Base-by-base conservation (phyloP, 345 rosid genomes). In the Sonneratia caseolaris region DNA sequence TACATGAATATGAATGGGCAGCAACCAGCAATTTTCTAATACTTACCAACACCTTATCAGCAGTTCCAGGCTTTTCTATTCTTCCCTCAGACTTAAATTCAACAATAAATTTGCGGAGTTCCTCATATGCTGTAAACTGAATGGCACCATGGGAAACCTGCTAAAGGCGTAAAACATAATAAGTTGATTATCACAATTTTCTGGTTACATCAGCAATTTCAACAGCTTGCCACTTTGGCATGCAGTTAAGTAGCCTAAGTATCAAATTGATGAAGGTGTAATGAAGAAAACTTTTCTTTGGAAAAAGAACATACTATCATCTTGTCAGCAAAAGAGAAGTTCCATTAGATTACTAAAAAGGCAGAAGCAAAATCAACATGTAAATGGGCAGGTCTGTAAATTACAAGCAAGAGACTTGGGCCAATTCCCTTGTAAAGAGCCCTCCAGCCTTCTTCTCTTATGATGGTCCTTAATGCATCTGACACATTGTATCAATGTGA, bases 81-180 rank as follows among this genome's bases (percentile, higher is more conserved):
- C 76, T 81, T 74, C 73, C 79, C 77, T 81, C 81, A 14, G 70
- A 75, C 74, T 79, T 90, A 42, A 72, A 72, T 68, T 85, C 87
- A 69, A 89, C 78, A 78, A 83, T 38, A 77, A 82, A 43, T 80
- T 86, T 92, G 16, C 93, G 97, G 67, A 90, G 87, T 75, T 95
- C 99, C 84, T 95, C 97, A 75, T 95, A 92, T 38, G 85, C 84
- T 24, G 97, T 90, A 77, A 95, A 92, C 84, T 92, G 99, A 82
- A 92, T 79, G 68, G 92, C 97, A 71, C 92, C 97, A 77, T 92
- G 99, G 76, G 96, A 92, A 84, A 92, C 93, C 97, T 92, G 96
- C 91, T 87, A 82, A 83, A 84, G 79, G 75, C 82, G 74, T 72
- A 47, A 37, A 11, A 70, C 42, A 66, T 66, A 64, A 16, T 13